A percentile compares a stretch with the other conserved stretches of the same genome.
These are phyloP conservation scores for Rhodosporidiobolus sp. DNA, from an alignment of 768 basidiomycete genomes.

Conservation along the genomic window DNA sequence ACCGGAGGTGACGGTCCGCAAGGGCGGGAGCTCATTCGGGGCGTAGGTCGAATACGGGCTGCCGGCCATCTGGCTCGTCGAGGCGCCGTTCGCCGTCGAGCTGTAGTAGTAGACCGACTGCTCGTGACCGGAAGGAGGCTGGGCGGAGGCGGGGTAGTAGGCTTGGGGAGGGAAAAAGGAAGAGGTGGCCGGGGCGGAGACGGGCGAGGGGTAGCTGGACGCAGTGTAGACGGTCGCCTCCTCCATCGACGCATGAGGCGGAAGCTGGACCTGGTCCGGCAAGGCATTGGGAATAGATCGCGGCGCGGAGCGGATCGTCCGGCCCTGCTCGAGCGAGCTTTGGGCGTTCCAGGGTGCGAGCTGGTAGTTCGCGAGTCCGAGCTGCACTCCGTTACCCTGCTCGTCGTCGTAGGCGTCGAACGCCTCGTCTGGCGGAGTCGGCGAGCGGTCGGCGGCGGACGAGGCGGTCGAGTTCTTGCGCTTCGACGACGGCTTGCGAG, in stretches of 20 bases:
- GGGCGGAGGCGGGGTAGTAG: not conserved
- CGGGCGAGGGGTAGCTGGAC: not conserved
- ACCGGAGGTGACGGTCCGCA: conserved; percentile 14
- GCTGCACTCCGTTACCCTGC: conserved; percentile 1
- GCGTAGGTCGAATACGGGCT: not conserved
- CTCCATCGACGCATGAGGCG: not conserved
- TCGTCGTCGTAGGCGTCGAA: not conserved
- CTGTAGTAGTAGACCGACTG: not conserved
- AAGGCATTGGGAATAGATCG: not conserved
- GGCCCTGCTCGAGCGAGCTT: not conserved
- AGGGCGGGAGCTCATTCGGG: conserved; percentile 6
- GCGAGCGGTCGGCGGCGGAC: conserved; percentile 8
- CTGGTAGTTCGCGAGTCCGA: conserved; percentile 12
- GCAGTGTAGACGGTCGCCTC: too few relatives aligned
- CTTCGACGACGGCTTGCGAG: conserved; percentile 15
- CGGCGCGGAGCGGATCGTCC: not conserved
- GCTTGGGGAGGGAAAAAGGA: not conserved
- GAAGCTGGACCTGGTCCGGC: not conserved
- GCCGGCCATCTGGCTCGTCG: not conserved
- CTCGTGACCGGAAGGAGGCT: not conserved
- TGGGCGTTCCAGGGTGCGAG: conserved; percentile 14
- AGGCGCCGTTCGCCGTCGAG: not conserved
- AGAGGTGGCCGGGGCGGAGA: not conserved
- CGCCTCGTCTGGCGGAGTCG: not conserved
- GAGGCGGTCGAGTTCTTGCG: conserved; percentile 17